A percentile compares a stretch with the other conserved stretches of the same genome.
Conservation (phyloP, 2,329 filamentous ascomycete genomes). For the Ophiobolus disseminans region DNA sequence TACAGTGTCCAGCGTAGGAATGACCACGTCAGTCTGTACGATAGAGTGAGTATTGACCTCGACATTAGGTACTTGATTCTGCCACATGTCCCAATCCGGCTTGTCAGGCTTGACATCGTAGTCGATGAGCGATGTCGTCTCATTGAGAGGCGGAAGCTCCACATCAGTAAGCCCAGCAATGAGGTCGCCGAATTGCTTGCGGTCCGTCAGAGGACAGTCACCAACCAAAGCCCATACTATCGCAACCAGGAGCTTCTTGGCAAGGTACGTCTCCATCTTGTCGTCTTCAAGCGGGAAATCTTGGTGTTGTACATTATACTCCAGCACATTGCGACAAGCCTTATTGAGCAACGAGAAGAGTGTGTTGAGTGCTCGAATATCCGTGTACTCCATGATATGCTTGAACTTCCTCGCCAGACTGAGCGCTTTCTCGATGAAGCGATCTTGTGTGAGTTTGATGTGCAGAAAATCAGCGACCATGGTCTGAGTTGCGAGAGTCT, state of each 20-base stretch:
- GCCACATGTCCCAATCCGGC: constrained; percentile 91
- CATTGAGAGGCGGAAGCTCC: constrained; percentile 80
- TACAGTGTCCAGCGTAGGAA: constrained; percentile 95
- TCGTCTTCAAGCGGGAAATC: constrained; percentile 93
- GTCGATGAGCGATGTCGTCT: constrained; percentile 87
- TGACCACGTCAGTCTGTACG: constrained; percentile 97
- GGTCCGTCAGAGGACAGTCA: constrained; percentile 86
- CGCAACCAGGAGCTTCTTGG: constrained; percentile 92
- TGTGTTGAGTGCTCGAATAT: constrained; percentile 87
- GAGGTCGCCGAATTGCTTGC: constrained; percentile 87
- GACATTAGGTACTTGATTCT: constrained; percentile 89
- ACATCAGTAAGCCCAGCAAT: constrained; percentile 83
- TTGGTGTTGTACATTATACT: constrained; percentile 93
- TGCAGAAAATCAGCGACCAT: constrained; percentile 81
- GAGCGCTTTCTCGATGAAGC: constrained; percentile 81
- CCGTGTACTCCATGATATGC: constrained; percentile 98
- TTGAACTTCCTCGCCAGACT: constrained; percentile 78
- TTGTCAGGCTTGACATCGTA: constrained; percentile 89
- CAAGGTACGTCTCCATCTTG: constrained; percentile 85
- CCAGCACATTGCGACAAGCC: constrained; percentile 86
- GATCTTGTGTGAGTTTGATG: constrained; percentile 75
- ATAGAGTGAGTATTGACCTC: constrained; percentile 99
- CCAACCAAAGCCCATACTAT: constrained; percentile 96
- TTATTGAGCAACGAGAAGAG: constrained; percentile 97
- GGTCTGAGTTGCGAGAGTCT: constrained; percentile 78